phyloP scores from a whole-genome alignment of 345 rosid genomes.

The Moricandia arvensis region DNA sequence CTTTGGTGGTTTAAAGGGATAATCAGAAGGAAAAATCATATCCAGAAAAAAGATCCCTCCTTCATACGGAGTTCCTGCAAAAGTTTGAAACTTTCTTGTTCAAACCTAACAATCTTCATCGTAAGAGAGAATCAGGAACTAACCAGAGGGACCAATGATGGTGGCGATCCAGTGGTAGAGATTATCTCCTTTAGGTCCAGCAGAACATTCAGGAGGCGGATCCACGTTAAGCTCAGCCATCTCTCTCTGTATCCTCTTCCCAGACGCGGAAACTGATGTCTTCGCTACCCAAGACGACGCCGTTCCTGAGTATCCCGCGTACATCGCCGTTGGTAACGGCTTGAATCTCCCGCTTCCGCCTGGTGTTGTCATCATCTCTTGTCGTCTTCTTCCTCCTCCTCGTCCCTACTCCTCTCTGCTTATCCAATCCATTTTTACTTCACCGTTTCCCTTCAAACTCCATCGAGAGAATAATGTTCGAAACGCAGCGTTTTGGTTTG shows the following conservation, averaged over 20 bases:
- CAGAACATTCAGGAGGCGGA: conserved; percentile 82
- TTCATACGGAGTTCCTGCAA: conserved; percentile 77
- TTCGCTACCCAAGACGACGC: conserved; percentile 76
- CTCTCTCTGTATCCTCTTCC: conserved; percentile 90
- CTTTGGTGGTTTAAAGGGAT: conserved; percentile 94
- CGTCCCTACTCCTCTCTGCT: conserved; percentile 16
- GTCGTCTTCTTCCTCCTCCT: conserved; percentile 2
- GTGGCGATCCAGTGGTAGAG: conserved; percentile 94
- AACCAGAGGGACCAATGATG: conserved; percentile 76
- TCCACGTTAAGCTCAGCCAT: conserved; percentile 73
- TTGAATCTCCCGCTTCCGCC: conserved; percentile 41
- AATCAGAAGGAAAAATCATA: conserved; percentile 69
- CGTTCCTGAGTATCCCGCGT: conserved; percentile 39
- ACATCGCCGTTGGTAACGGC: conserved; percentile 41
- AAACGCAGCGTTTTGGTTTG: conserved; percentile 28
- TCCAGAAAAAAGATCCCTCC: conserved; percentile 88
- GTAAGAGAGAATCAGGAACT: not conserved
- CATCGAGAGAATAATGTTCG: not conserved
- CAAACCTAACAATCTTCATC: no score
- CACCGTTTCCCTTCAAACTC: conserved; percentile 7
- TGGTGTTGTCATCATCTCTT: conserved; percentile 36
- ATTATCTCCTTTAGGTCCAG: conserved; percentile 92
- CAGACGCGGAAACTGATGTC: conserved; percentile 77
- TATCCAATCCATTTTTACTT: conserved; percentile 32
- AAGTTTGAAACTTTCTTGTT: no score